A percentile compares a stretch with the other conserved stretches of the same genome.
phyloP scores from a whole-genome alignment of 306 rosid genomes.

The Chamaecrista fasciculata region DNA sequence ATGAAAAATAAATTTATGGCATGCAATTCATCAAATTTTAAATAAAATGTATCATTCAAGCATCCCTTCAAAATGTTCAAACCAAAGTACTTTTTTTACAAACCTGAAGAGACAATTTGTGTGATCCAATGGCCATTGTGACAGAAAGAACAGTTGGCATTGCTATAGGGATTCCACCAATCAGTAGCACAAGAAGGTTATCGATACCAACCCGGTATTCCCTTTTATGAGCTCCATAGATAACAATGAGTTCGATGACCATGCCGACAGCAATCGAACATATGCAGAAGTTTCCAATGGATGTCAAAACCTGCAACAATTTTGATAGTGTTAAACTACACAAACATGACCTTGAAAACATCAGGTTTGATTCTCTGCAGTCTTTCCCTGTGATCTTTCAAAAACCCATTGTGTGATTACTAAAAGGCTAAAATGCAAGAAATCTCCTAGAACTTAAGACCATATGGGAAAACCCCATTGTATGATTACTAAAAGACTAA shows the following conservation, averaged over 20 bases:
- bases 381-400: too few species aligned
- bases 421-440: too few species aligned
- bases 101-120: slow-evolving; percentile 62
- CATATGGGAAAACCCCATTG: too few species aligned
- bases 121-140: slow-evolving; percentile 81
- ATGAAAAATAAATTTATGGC: neutral
- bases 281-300: slow-evolving; percentile 74
- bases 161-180: slow-evolving; percentile 84
- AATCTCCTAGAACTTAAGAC: too few species aligned
- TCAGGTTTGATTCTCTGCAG: too few species aligned
- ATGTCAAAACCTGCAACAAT: slow-evolving; percentile 57
- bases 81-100: slow-evolving; percentile 9
- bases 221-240: slow-evolving; percentile 36
- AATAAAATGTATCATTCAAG: too few species aligned
- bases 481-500: too few species aligned
- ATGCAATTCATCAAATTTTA: neutral
- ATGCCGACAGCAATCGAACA: slow-evolving; percentile 76
- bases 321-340: neutral
- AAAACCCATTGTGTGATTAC: too few species aligned
- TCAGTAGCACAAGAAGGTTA: slow-evolving; percentile 71
- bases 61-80: neutral
- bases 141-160: slow-evolving; percentile 91
- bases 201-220: slow-evolving; percentile 50
- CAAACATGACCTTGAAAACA: slow-evolving; percentile 10
- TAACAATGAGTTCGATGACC: slow-evolving; percentile 58